A percentile compares a stretch with the other conserved stretches of the same genome.
These are phyloP conservation scores for Rhizopogon vesiculosus DNA, from an alignment of 768 basidiomycete genomes.

Conservation along the genomic window DNA sequence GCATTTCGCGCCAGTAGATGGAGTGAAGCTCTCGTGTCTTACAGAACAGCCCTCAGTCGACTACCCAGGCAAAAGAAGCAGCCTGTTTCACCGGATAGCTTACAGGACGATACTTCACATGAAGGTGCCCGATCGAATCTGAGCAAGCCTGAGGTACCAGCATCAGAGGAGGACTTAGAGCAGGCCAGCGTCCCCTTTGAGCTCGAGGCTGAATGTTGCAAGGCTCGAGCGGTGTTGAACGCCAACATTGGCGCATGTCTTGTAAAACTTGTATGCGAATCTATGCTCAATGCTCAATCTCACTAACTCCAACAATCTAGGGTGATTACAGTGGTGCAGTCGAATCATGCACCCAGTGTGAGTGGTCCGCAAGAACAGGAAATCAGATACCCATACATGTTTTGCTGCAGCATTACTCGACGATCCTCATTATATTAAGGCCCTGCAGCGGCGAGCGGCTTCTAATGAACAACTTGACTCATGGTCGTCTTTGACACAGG, in stretches of 20 bases:
- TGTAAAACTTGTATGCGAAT: constrained; percentile 61
- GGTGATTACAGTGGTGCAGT: constrained; percentile 77
- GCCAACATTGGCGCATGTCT: constrained; percentile 89
- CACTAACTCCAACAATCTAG: constrained; percentile 30
- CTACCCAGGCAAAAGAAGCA: constrained; percentile 47
- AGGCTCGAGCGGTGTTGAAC: constrained; percentile 66
- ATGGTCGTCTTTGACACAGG: constrained; percentile 79
- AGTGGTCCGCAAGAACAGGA: background rate
- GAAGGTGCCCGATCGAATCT: constrained; percentile 2
- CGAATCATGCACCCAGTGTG: constrained; percentile 76
- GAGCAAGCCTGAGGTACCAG: constrained; percentile 4
- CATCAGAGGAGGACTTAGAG: constrained; percentile 7
- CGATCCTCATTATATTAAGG: constrained; percentile 83
- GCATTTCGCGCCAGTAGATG: constrained; percentile 62
- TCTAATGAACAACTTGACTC: constrained; percentile 77
- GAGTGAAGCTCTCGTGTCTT: constrained; percentile 66
- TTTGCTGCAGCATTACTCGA: constrained; percentile 68
- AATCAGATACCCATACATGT: background rate
- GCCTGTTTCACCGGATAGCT: constrained; percentile 13
- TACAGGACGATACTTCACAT: constrained; percentile 11
- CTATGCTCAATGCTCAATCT: background rate
- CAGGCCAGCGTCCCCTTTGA: constrained; percentile 21
- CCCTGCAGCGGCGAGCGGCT: constrained; percentile 80
- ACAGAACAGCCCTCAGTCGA: constrained; percentile 61
- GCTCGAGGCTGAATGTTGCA: constrained; percentile 44